Evolutionary conservation across 148 eudicot species (phyloP), one percentile per base, ranked within the genome.

Genomic region (Vaccinium corymbosum): DNA sequence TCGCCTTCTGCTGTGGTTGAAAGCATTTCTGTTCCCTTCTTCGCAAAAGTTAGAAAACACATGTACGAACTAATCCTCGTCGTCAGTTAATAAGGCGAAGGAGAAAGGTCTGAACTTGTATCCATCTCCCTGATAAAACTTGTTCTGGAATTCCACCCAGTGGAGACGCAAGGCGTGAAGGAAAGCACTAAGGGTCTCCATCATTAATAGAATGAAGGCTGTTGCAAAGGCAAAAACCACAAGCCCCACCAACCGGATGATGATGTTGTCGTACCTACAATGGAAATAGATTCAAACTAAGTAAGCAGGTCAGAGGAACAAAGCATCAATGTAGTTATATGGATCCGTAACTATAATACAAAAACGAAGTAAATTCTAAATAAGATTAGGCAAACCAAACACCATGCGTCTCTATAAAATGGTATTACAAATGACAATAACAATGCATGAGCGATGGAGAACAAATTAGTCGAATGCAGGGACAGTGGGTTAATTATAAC

Each of bases 111-210:
- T 91, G 87, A 97, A 95, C 85, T 97, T 97, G 86, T 95, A 95
- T 81, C 99, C 99, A 84, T 97, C 98, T 22, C 96, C 99, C 61
- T 90, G 90, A 87, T 95, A 97, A 62, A 97, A 97, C 90, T 97
- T 97, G 89, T 88, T 91, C 76, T 95, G 98, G 82, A 84, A 97
- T 89, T 97, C 99, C 79, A 97, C 99, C 99, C 99, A 97, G 82
- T 97, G 99, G 70, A 97, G 99, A 92, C 99, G 93, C 89, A 97
- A 90, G 29, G 99, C 98, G 80, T 97, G 99, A 79, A 97, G 97
- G 82, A 97, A 97, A 55, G 99, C 99, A 83, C 99, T 97, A 11
- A 97, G 95, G 75, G 91, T 92, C 88, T 97, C 99, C 99, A 97
- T 97, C 92, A 94, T 92, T 22, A 95, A 94, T 85, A 97, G 86